These are phyloP conservation scores for Malus sieversii DNA, from an alignment of 306 rosid genomes.

Conservation along the genomic window DNA sequence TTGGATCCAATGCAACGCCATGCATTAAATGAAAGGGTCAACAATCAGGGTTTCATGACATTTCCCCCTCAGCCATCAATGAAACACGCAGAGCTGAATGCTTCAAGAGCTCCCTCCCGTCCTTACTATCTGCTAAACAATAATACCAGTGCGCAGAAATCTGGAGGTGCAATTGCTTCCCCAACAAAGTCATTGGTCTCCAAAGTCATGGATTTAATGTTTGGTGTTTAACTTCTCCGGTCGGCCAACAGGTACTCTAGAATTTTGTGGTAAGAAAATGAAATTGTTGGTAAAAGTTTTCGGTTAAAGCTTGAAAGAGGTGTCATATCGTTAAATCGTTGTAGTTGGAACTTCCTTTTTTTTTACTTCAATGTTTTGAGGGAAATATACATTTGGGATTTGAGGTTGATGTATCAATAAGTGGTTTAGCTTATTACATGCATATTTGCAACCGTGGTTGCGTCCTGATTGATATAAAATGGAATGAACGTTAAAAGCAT, in stretches of 20 bases:
- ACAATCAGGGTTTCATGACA: slow-evolving; percentile 72
- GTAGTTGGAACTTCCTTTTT: too few relatives aligned
- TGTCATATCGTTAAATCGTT: not conserved
- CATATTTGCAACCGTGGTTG: not conserved
- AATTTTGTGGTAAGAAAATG: slow-evolving; percentile 22
- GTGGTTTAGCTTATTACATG: not conserved
- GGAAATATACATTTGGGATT: not conserved
- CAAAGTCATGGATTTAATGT: slow-evolving; percentile 90
- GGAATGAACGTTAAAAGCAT: not conserved
- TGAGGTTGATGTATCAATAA: not conserved
- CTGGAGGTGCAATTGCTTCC: slow-evolving; percentile 86
- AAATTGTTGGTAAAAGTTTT: slow-evolving; percentile 16
- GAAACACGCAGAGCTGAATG: slow-evolving; percentile 43
- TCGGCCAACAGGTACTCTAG: not conserved
- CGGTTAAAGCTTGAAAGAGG: slow-evolving; percentile 8
- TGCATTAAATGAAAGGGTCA: slow-evolving; percentile 55
- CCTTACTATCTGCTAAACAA: slow-evolving; percentile 77
- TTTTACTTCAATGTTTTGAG: not conserved
- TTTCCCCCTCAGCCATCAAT: slow-evolving; percentile 51
- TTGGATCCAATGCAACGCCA: slow-evolving; percentile 92
- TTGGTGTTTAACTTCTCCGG: slow-evolving; percentile 57
- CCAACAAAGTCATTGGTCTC: slow-evolving; percentile 83
- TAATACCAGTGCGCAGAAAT: slow-evolving; percentile 41
- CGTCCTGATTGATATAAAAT: not conserved
- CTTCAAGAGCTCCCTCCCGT: slow-evolving; percentile 36